Percentiles rank a stretch among this genome's conserved stretches.
Evolutionary conservation across 192 early-diverging fungal species (phyloP).

Genomic region (Chytriomyces hyalinus): DNA sequence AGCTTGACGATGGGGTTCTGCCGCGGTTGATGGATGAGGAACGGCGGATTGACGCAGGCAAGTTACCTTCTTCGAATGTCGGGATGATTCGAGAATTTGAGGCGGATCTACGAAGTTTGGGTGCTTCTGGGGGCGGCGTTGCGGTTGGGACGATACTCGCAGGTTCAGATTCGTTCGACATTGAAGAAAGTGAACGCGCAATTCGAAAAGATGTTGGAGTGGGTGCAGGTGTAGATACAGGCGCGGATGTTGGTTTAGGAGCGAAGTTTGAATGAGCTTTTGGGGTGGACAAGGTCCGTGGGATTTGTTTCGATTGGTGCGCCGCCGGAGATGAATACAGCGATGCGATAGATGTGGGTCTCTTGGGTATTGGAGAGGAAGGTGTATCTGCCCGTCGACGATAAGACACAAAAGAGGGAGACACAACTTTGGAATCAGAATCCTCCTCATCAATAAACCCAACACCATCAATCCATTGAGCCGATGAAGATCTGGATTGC

Average conservation of each 20-base stretch:
- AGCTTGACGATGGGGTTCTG: too few species aligned
- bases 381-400: neutral
- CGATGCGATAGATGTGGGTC: neutral
- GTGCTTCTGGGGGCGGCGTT: neutral
- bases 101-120: neutral
- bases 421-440: neutral
- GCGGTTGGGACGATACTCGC: too few species aligned
- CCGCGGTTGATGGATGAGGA: too few species aligned
- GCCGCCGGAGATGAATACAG: neutral
- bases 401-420: neutral
- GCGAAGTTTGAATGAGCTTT: neutral
- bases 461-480: constrained; percentile 16
- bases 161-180: neutral
- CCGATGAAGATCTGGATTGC: neutral
- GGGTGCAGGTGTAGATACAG: neutral
- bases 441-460: constrained; percentile 2
- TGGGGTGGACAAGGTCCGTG: neutral
- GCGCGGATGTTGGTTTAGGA: neutral
- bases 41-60: neutral
- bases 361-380: neutral
- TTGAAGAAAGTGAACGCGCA: neutral
- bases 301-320: neutral
- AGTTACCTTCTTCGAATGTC: neutral
- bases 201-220: neutral
- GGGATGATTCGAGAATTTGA: neutral